Evolutionary conservation across 2,329 filamentous ascomycete genomes (phyloP), one percentile per base, ranked within the genome.

Genomic region (Dissoconium aciculare): DNA sequence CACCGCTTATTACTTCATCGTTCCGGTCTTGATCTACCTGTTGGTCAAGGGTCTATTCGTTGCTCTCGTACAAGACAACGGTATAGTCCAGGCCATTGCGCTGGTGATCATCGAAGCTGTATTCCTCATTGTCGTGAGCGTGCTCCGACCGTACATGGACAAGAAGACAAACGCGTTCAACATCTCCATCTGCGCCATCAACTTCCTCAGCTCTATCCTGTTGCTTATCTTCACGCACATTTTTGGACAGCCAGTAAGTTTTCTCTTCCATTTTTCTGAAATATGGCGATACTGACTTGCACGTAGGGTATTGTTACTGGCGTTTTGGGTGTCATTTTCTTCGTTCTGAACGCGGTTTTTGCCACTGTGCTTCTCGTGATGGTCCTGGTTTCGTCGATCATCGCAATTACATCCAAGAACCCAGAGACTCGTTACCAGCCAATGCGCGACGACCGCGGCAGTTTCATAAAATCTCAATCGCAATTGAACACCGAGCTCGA

Each of bases 91-190:
- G 57, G 82, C 83, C 6, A 66, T 94, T 35, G 80, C 76, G 11
- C 67, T 94, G 35, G 64, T 95, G 24, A 64, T 94, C 36, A 73
- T 94, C 34, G 87, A 95, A 57, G 77, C 77, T 2, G 71, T 58
- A 31, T 76, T 79, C 45, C 66, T 95, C 34, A 78, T 93, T 45
- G 73, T 61, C 13, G 74, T 83, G 33, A 78, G 74, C 37, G 76
- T 92, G 32, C 62, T 94, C 43, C 76, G 82, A 37, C 87, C 87
- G 11, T 95, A 83, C 78, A 95, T 95, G 87, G 87, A 94, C 66
- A 93, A 93, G 72, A 87, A 85, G 62, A 93, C 83, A 38, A 95
- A 94, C 57, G 76, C 77, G 28, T 92, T 93, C 68, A 94, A 94
- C 61, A 93, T 95, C 49, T 71, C 83, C 37, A 94, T 94, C 47